Evolutionary conservation across 352 stramenopile genomes (phyloP).

Genomic region (Elongisporangium undulatum): DNA sequence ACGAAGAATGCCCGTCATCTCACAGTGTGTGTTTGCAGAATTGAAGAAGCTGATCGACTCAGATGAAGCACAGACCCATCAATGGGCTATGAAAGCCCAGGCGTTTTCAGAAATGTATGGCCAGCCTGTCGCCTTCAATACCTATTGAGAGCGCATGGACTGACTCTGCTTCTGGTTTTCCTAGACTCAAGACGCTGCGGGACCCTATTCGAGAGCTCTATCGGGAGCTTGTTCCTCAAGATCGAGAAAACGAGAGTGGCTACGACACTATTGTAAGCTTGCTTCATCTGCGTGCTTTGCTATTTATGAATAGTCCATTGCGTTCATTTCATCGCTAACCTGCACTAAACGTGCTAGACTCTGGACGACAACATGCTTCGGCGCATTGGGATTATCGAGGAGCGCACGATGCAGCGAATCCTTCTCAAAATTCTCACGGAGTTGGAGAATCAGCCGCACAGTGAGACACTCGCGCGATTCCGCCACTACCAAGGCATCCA

Average conservation of each 20-base stretch:
- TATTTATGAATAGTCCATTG: not conserved
- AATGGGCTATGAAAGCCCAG: constrained; percentile 35
- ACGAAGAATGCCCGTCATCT: too few relatives aligned
- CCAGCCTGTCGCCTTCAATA: not conserved
- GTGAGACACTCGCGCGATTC: constrained; percentile 44
- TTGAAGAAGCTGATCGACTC: constrained; percentile 42
- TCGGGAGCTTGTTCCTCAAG: constrained; percentile 38
- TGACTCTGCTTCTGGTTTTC: not conserved
- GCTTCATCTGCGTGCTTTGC: not conserved
- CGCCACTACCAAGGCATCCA: constrained; percentile 42
- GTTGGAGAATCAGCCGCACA: constrained; percentile 18
- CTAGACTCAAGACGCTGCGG: constrained; percentile 43
- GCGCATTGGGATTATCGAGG: constrained; percentile 51
- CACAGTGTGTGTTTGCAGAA: constrained; percentile 21
- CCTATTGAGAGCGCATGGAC: too few relatives aligned
- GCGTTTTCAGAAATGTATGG: constrained; percentile 51
- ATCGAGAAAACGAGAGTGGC: constrained; percentile 21
- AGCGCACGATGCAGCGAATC: constrained; percentile 62
- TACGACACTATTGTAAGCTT: constrained; percentile 35
- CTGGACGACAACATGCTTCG: constrained; percentile 38
- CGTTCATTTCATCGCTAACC: not conserved
- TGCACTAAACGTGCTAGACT: constrained; percentile 13
- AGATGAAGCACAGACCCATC: constrained; percentile 39
- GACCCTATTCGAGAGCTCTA: constrained; percentile 55
- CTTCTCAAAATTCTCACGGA: constrained; percentile 54